phyloP scores from a whole-genome alignment of 371 early-diverging fungal genomes.

The Capillidium heterosporum region DNA sequence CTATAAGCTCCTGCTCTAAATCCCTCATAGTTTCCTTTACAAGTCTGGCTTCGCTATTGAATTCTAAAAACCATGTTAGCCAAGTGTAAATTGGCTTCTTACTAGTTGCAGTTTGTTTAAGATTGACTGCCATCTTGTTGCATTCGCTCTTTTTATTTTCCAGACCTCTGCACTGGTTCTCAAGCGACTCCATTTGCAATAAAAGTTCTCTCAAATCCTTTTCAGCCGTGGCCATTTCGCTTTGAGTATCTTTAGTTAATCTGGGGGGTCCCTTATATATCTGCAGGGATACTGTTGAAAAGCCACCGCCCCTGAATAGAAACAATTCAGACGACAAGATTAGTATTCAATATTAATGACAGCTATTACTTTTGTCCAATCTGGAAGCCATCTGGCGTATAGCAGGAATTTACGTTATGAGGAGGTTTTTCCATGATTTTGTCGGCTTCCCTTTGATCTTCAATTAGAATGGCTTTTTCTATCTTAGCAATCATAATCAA shows the following conservation, averaged over 20 bases:
- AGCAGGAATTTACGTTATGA: constrained; percentile 44
- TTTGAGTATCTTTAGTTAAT: constrained; percentile 23
- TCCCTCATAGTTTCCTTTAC: constrained; percentile 1
- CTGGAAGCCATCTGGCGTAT: constrained; percentile 35
- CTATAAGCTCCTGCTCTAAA: not conserved
- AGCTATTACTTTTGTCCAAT: constrained; percentile 33
- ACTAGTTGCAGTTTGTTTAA: no score
- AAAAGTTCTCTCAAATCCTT: not conserved
- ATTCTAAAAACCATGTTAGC: not conserved
- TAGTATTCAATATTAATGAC: not conserved
- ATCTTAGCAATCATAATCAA: constrained; percentile 15
- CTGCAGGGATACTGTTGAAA: constrained; percentile 19
- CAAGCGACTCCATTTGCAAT: not conserved
- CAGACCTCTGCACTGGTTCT: not conserved
- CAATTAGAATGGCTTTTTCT: constrained; percentile 60
- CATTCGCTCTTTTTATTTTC: not conserved
- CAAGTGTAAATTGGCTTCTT: no score
- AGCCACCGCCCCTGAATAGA: constrained; percentile 16
- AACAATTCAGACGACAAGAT: no score
- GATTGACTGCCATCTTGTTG: no score
- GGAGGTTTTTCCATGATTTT: constrained; percentile 47
- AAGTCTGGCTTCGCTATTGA: not conserved
- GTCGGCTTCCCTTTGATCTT: constrained; percentile 52
- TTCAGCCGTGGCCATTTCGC: constrained; percentile 2
- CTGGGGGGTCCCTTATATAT: constrained; percentile 26